Evolutionary conservation across 345 rosid species (phyloP), one percentile per base, ranked within the genome.

Genomic region (Eucalyptus brandiana): DNA sequence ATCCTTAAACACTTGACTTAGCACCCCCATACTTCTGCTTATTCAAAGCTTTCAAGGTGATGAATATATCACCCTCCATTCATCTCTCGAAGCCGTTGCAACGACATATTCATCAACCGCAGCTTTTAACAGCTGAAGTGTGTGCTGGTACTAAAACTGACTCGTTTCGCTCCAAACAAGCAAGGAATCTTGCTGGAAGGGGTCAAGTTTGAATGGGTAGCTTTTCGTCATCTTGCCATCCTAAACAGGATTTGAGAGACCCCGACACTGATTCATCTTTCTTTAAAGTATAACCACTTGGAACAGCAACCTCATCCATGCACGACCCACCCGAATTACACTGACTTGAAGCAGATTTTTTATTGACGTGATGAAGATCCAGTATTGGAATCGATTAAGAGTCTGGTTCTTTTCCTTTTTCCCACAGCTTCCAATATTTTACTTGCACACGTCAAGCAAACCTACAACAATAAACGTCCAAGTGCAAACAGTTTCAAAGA

Each of bases 51-150:
- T 97, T 98, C 94, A 97, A 3, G 99, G 99, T 0, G 98, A 96
- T 48, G 98, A 95, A 87, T 97, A 98, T 44, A 98, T 94, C 86
- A 97, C 99, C 92, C 98, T 92, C 90, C 97, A 99, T 92, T 96
- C 97, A 53, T 96, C 99, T 90, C 98, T 96, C 81, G 97, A 98
- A 13, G 98, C 96, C 99, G 95, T 96, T 15, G 98, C 98, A 87
- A 96, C 94, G 4, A 99, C 98, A 91, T 97, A 98, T 96, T 98
- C 99, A 6, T 98, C 99, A 67, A 96, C 99, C 2, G 97, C 99
- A 34, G 99, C 83, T 98, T 90, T 98, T 98, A 56, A 98, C 99
- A 0, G 99, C 99, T 24, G 99, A 98, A 2, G 99, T 98, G 88
- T 98, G 99, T 1, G 99, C 99, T 40, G 98, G 96, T 42, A 96